Conservation (phyloP, 345 rosid species). For the Cochlearia excelsa region DNA sequence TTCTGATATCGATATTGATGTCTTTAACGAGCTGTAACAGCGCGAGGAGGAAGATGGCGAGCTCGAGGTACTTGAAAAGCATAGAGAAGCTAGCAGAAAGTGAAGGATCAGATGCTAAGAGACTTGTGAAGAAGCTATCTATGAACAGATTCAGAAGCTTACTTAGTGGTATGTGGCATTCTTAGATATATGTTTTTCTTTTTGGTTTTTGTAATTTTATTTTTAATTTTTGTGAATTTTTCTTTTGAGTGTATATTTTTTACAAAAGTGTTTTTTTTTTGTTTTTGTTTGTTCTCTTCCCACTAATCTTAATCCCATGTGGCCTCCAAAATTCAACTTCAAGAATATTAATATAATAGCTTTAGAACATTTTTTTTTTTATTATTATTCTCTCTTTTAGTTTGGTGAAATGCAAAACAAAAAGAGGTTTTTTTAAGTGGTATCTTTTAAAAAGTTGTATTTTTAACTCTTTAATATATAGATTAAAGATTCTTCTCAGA, state of each 20-base stretch:
- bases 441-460: conserved; percentile 15
- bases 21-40: conserved; percentile 65
- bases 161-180: conserved; percentile 80
- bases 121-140: conserved; percentile 74
- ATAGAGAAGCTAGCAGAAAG: conserved; percentile 84
- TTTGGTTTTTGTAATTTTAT: conserved; percentile 20
- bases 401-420: conserved; percentile 31
- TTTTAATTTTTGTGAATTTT: conserved; percentile 31
- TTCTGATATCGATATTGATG: conserved; percentile 63
- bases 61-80: conserved; percentile 72
- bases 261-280: conserved; percentile 25
- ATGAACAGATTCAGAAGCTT: conserved; percentile 61
- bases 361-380: conserved; percentile 25
- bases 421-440: conserved; percentile 24
- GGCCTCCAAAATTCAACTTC: conserved; percentile 31
- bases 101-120: conserved; percentile 78
- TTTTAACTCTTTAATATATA: conserved; percentile 19
- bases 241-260: conserved; percentile 37
- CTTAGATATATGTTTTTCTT: conserved; percentile 29
- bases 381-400: conserved; percentile 1
- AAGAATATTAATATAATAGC: conserved; percentile 32
- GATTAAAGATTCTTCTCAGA: conserved; percentile 37
- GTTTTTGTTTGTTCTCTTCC: conserved; percentile 34
- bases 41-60: conserved; percentile 73
- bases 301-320: conserved; percentile 34